Base-by-base conservation (phyloP, 169 alveolate species). In the Theileria annulata region DNA sequence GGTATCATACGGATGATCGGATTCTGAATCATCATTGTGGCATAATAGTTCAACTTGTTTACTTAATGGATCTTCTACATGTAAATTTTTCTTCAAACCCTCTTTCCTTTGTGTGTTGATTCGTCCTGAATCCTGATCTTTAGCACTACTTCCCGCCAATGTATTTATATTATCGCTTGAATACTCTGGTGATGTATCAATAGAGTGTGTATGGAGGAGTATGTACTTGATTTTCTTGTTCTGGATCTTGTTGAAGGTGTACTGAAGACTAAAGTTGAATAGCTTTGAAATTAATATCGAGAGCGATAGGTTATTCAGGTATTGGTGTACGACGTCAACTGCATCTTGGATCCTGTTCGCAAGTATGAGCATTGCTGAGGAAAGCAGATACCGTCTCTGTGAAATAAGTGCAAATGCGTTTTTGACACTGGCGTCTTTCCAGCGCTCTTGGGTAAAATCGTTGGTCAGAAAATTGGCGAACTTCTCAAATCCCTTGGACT, bases 321-420 rank as follows among this genome's bases (percentile, higher is more conserved):
- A 77, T 73, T 84, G 90, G 82, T 68, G 63, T 17, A 77, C 59
- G 17, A 84, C 83, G 30, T 76, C 82, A 9, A 84, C 78, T 10
- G 90, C 90, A 47, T 84, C 90, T 23, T 59, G 33, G 31, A 76
- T 35, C 28, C 59, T 27, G 48, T 71, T 80, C 27, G 87, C 87
- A 27, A 84, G 42, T 10, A 77, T 49, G 13, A 84, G 48, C 78
- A 84, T 74, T 25, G 83, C 90, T 8, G 76, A 62, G 19, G 90
- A 78, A 15, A 84, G 54, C 49, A 77, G 51, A 37, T 84, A 84
- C 23, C 90, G 68, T 35, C 79, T 71, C 60, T 84, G 75, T 10
- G 79, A 72, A 9, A 84, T 84, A 1, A 77, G 79, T 31, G 87
- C 87, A 37, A 67, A 84, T 1, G 90, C 81, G 47, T 84, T 84